These are phyloP conservation scores for Rhododendron molle DNA, from an alignment of 148 eudicot species.

Conservation along the genomic window DNA sequence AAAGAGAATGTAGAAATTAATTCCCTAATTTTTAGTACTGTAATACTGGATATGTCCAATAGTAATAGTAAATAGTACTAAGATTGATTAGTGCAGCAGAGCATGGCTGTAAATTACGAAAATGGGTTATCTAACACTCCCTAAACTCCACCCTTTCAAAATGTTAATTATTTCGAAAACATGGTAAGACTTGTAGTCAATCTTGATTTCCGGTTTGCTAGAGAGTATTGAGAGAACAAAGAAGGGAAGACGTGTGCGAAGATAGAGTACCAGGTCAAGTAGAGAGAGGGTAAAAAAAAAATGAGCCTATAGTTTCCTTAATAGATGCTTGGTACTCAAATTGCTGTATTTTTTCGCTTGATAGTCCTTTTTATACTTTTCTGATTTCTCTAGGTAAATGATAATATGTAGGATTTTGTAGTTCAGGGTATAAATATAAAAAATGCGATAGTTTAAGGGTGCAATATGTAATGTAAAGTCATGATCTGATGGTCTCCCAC, in stretches of 20 bases:
- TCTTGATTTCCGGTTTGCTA: neutral
- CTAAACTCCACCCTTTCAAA: neutral
- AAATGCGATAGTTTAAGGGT: too few relatives aligned
- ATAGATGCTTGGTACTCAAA: neutral
- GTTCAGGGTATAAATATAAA: too few relatives aligned
- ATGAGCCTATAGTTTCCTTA: neutral
- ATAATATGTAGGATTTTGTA: too few relatives aligned
- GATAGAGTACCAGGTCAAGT: neutral
- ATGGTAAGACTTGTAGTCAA: neutral
- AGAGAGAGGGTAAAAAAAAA: neutral
- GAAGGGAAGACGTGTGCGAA: neutral
- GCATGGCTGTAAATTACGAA: too few relatives aligned
- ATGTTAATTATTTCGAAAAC: neutral
- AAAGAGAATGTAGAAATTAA: too few relatives aligned
- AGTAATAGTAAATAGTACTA: too few relatives aligned
- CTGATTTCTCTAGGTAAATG: too few relatives aligned
- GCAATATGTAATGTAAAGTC: too few relatives aligned
- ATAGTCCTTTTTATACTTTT: too few relatives aligned
- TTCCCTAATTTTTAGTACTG: too few relatives aligned
- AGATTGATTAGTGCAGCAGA: neutral
- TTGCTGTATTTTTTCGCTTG: neutral
- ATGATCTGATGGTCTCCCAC: neutral
- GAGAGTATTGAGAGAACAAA: neutral
- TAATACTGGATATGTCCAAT: too few relatives aligned
- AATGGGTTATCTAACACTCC: neutral